Conservation (phyloP, 2,329 filamentous ascomycete species). For the Thielaviopsis populi region DNA sequence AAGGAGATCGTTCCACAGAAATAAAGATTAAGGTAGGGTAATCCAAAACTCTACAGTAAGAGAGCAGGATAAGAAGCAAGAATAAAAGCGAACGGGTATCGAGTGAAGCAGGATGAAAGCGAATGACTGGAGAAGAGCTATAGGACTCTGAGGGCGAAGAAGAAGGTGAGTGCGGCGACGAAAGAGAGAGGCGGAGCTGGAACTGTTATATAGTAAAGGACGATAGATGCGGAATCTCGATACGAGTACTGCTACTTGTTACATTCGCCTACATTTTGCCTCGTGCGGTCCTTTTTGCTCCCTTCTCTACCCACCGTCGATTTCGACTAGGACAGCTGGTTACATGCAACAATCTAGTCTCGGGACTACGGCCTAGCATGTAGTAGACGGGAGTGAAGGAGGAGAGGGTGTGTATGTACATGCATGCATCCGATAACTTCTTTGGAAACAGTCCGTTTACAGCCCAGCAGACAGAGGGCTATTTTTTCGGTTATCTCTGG, state of each 20-base stretch:
- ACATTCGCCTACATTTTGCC: background rate
- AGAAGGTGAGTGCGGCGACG: background rate
- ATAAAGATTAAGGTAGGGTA: background rate
- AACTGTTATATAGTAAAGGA: background rate
- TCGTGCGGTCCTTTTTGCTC: background rate
- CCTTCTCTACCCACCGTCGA: background rate
- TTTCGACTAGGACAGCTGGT: background rate
- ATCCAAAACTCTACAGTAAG: background rate
- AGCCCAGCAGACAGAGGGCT: background rate
- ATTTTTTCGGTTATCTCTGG: background rate
- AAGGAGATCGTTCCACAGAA: background rate
- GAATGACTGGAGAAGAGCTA: background rate
- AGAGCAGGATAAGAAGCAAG: background rate
- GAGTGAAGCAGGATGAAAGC: background rate
- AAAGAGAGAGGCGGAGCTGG: background rate
- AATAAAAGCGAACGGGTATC: background rate
- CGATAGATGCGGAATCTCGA: no score
- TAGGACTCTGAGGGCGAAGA: background rate
- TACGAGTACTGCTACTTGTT: background rate
- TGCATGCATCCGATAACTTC: background rate
- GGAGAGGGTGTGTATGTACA: background rate
- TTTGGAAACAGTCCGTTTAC: background rate
- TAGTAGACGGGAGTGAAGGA: background rate
- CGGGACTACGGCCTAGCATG: background rate
- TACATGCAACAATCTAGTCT: background rate